Conservation (phyloP, 805 yeast species). For the Lipomyces chichibuensis region DNA sequence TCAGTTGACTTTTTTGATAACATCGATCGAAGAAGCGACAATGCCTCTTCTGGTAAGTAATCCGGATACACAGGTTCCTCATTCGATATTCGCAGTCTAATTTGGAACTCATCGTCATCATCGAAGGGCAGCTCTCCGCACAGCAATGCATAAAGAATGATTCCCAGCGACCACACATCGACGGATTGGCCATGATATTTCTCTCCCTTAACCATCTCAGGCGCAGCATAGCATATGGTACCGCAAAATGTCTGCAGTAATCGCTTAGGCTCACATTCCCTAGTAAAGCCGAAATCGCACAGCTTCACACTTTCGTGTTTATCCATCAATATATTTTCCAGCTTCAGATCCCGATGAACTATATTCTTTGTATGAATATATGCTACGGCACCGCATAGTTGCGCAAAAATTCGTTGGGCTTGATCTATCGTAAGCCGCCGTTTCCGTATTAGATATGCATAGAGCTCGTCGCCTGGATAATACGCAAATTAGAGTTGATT, state of each 20-base stretch:
- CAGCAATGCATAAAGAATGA: constrained; percentile 80
- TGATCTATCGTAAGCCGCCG: constrained; percentile 49
- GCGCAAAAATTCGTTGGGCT: constrained; percentile 50
- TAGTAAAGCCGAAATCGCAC: constrained; percentile 92
- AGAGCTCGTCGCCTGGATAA: constrained; percentile 49
- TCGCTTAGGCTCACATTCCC: constrained; percentile 65
- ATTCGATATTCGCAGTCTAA: constrained; percentile 61
- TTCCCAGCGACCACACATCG: constrained; percentile 92
- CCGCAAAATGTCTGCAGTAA: constrained; percentile 87
- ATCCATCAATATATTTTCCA: constrained; percentile 65
- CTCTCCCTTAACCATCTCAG: constrained; percentile 72
- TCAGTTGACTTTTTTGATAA: constrained; percentile 65
- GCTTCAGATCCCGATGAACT: constrained; percentile 74
- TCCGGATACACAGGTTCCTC: constrained; percentile 64
- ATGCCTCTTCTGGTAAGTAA: constrained; percentile 54
- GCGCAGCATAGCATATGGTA: constrained; percentile 95
- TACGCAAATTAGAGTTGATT: not conserved
- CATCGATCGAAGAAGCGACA: constrained; percentile 55
- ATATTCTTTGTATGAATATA: constrained; percentile 78
- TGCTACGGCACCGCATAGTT: constrained; percentile 62
- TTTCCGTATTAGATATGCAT: constrained; percentile 41
- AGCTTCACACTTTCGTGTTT: constrained; percentile 73
- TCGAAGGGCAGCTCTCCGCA: constrained; percentile 91
- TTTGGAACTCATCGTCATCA: constrained; percentile 69
- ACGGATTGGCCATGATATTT: constrained; percentile 73